A percentile compares a stretch with the other conserved stretches of the same genome.
These are phyloP conservation scores for Aspergillus spinulosporus DNA, from an alignment of 2,329 filamentous ascomycete genomes.

Conservation along the genomic window DNA sequence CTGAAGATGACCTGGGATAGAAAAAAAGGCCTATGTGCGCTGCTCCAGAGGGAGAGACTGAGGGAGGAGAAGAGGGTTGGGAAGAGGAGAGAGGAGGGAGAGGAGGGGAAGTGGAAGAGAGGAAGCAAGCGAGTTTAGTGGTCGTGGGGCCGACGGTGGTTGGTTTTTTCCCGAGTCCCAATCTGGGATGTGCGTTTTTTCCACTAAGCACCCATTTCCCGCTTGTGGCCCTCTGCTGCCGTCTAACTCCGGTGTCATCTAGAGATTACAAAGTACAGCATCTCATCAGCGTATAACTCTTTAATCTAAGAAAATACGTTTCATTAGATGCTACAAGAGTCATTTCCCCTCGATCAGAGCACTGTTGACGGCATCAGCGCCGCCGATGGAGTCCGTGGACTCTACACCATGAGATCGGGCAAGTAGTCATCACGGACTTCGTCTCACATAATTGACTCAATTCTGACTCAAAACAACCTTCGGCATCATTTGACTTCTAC, in stretches of 20 bases:
- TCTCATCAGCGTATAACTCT: not conserved
- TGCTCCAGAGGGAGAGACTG: conserved; percentile 36
- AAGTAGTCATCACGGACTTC: not conserved
- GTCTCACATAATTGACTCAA: not conserved
- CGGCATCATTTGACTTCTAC: not conserved
- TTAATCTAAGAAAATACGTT: not conserved
- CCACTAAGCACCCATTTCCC: conserved; percentile 13
- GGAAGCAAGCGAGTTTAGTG: conserved; percentile 24
- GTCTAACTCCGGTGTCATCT: conserved; percentile 14
- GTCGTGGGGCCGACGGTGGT: conserved; percentile 30
- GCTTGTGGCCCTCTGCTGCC: conserved; percentile 21
- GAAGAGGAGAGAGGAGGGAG: conserved; percentile 30
- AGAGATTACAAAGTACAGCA: too few relatives aligned
- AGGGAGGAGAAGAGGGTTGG: conserved; percentile 31
- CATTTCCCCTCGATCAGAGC: not conserved
- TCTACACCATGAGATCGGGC: not conserved
- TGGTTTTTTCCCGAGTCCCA: conserved; percentile 35
- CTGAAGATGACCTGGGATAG: conserved; percentile 32
- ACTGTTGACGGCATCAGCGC: not conserved
- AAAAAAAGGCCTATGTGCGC: conserved; percentile 41
- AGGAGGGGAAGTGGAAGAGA: conserved; percentile 21
- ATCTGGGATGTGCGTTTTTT: conserved; percentile 29
- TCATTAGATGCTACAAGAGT: not conserved
- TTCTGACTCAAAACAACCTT: conserved; percentile 6
- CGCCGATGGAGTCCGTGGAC: not conserved